These are phyloP conservation scores for Punica granatum DNA, from an alignment of 345 rosid species.

Conservation along the genomic window DNA sequence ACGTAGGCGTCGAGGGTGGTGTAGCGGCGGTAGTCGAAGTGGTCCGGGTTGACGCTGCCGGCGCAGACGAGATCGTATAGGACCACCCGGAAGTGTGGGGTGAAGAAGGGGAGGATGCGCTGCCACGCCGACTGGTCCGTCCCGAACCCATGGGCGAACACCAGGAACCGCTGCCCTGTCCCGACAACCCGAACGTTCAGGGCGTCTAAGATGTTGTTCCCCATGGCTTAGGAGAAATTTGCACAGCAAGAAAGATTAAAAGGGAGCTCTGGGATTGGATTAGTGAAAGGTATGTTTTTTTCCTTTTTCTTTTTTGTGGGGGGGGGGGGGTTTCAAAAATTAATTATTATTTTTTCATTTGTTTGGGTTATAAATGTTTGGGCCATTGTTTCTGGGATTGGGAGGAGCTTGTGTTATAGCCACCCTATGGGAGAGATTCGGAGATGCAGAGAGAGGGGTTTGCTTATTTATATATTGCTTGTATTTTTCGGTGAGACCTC, in stretches of 20 bases:
- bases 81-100: slow-evolving; percentile 23
- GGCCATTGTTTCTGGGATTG: neutral
- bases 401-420: neutral
- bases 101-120: slow-evolving; percentile 40
- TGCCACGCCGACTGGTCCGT: slow-evolving; percentile 52
- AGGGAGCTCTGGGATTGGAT: neutral
- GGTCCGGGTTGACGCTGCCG: slow-evolving; percentile 43
- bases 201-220: slow-evolving; percentile 25
- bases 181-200: slow-evolving; percentile 38
- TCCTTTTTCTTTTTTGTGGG: no score
- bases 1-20: slow-evolving; percentile 34
- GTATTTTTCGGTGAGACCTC: no score
- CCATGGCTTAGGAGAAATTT: slow-evolving; percentile 14
- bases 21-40: slow-evolving; percentile 34
- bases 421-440: neutral
- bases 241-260: neutral
- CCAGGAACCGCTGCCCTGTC: slow-evolving; percentile 30
- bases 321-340: no score
- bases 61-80: slow-evolving; percentile 50
- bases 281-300: no score
- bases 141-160: slow-evolving; percentile 41
- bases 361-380: neutral
- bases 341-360: no score
- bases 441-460: neutral
- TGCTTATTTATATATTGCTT: neutral